A percentile compares a stretch with the other conserved stretches of the same genome.
Evolutionary conservation across 495 filamentous ascomycete genomes (phyloP).

Genomic region (Xylaria telfairii): DNA sequence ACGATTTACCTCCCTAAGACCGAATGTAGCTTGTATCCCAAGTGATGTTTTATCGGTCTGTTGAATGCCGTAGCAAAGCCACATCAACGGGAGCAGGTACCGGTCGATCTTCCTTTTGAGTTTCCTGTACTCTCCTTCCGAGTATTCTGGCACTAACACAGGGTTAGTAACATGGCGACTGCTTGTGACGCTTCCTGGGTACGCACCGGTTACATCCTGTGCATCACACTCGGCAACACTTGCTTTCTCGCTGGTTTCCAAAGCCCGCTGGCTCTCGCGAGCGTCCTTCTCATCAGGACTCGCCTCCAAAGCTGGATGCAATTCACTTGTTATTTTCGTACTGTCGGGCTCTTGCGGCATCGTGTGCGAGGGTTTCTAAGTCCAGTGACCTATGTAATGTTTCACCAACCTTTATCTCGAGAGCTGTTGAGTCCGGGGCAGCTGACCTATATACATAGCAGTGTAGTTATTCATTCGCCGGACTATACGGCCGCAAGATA

Average conservation of each 20-base stretch:
- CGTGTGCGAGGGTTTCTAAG: neutral
- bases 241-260: constrained; percentile 32
- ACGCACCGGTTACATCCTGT: constrained; percentile 29
- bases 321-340: constrained; percentile 9
- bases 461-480: neutral
- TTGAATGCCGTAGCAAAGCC: constrained; percentile 44
- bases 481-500: neutral
- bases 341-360: constrained; percentile 5
- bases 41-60: constrained; percentile 43
- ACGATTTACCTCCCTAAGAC: constrained; percentile 19
- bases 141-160: constrained; percentile 29
- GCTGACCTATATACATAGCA: constrained; percentile 7
- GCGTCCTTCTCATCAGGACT: constrained; percentile 27
- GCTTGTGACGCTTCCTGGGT: neutral
- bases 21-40: constrained; percentile 41
- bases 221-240: constrained; percentile 29
- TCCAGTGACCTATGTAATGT: neutral
- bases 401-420: neutral
- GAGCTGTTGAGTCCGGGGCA: neutral
- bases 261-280: constrained; percentile 29
- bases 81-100: constrained; percentile 42
- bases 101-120: constrained; percentile 39
- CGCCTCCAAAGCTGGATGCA: constrained; percentile 13
- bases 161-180: neutral
- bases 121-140: constrained; percentile 39